Conservation (phyloP, 257 asterid species). For the Lantana camara region DNA sequence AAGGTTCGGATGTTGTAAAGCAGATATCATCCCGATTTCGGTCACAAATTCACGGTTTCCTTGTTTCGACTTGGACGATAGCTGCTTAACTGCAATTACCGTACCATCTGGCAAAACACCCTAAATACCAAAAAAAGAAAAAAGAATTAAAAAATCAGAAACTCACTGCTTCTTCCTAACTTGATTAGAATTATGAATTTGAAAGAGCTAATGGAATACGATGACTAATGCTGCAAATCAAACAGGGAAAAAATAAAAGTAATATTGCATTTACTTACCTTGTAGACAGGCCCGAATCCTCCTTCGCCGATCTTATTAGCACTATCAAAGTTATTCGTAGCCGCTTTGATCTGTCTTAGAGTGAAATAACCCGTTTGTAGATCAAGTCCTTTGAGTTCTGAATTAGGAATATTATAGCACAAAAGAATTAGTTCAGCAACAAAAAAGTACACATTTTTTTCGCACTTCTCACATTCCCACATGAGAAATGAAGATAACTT, state of each 20-base stretch:
- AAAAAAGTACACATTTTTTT: not conserved
- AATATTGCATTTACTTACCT: conserved; percentile 37
- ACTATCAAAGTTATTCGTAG: conserved; percentile 66
- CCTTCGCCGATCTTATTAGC: conserved; percentile 84
- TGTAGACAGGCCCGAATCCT: conserved; percentile 79
- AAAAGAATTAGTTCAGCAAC: not conserved
- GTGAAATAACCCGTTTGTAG: conserved; percentile 64
- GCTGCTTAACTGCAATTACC: conserved; percentile 77
- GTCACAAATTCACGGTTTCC: conserved; percentile 81
- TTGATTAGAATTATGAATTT: not conserved
- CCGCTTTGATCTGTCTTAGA: conserved; percentile 68
- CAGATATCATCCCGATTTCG: conserved; percentile 88
- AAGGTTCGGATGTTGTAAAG: conserved; percentile 74
- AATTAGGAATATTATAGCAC: conserved; percentile 22
- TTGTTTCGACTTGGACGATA: conserved; percentile 78
- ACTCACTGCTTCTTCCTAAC: not conserved
- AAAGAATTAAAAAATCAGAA: not conserved
- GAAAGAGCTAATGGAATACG: not conserved
- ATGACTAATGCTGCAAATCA: too few relatives aligned
- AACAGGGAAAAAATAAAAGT: not conserved
- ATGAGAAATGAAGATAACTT: not conserved
- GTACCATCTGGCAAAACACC: conserved; percentile 59
- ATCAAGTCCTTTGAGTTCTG: conserved; percentile 60
- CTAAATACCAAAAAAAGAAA: conserved; percentile 26
- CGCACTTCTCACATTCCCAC: too few relatives aligned